These are phyloP conservation scores for Solanum pinnatisectum DNA, from an alignment of 257 asterid species.

Conservation along the genomic window DNA sequence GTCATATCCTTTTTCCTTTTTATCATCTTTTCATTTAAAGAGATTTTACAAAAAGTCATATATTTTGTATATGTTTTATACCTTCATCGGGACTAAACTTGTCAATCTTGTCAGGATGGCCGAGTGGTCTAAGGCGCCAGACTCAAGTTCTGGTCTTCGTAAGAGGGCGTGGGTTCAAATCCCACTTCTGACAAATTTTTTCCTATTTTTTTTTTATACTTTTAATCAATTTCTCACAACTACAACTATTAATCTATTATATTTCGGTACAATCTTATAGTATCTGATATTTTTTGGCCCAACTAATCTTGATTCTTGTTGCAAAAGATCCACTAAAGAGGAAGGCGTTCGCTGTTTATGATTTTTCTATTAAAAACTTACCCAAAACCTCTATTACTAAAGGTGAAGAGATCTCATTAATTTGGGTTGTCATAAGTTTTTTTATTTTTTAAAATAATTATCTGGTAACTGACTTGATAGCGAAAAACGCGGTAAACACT, in stretches of 20 bases:
- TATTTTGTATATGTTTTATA: too few relatives aligned
- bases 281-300: background rate
- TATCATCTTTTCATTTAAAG: background rate
- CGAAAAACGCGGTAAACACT: accelerated
- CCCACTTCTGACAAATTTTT: slow-evolving; percentile 42
- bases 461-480: too few relatives aligned
- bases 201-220: background rate
- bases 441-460: too few relatives aligned
- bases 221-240: background rate
- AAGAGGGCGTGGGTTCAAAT: slow-evolving; percentile 87
- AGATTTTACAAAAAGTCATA: background rate
- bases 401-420: background rate
- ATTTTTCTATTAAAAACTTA: background rate
- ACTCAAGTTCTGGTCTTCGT: slow-evolving; percentile 89
- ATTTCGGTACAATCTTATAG: background rate
- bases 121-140: slow-evolving; percentile 99
- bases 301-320: background rate
- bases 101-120: slow-evolving; percentile 55
- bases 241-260: background rate
- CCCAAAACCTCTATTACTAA: background rate
- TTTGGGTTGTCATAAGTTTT: background rate
- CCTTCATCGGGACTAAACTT: accelerated
- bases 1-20: background rate
- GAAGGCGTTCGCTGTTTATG: accelerated
- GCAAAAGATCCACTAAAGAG: background rate